These are phyloP conservation scores for Macadamia tetraphylla DNA, from an alignment of 164 flowering plant species.

Conservation along the genomic window DNA sequence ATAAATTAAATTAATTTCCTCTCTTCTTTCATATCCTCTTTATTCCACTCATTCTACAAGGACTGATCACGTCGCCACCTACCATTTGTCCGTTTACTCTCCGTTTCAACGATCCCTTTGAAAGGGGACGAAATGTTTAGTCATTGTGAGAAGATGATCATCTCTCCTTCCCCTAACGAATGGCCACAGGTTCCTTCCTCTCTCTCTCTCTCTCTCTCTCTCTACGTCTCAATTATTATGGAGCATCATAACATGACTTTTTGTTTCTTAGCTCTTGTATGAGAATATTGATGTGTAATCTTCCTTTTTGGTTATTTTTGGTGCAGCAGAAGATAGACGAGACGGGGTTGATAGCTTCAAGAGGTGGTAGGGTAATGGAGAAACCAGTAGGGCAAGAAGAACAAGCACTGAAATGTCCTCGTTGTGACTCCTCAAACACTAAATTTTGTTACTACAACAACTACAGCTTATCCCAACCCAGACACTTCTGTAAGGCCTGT, in stretches of 20 bases:
- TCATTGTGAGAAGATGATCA: conserved; percentile 14
- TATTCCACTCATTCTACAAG: conserved; percentile 6
- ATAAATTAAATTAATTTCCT: too few relatives aligned
- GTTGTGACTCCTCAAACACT: conserved; percentile 81
- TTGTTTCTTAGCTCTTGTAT: conserved; percentile 31
- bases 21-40: conserved; percentile 5
- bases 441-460: conserved; percentile 90
- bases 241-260: conserved; percentile 13
- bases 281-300: conserved; percentile 12
- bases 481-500: conserved; percentile 85
- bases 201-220: conserved; percentile 10
- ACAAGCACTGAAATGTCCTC: conserved; percentile 52
- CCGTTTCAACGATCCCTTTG: conserved; percentile 29
- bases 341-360: conserved; percentile 12
- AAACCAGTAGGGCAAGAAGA: conserved; percentile 14
- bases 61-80: conserved; percentile 29
- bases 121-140: conserved; percentile 1
- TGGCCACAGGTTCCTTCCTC: conserved; percentile 19
- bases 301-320: not conserved
- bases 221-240: conserved; percentile 17
- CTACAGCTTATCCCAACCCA: conserved; percentile 77
- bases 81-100: conserved; percentile 38
- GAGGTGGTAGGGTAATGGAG: conserved; percentile 15
- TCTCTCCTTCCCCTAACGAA: conserved; percentile 14
- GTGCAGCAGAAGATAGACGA: conserved; percentile 8